Conservation (phyloP, 2,329 filamentous ascomycete genomes). For the Microsporum canis region DNA sequence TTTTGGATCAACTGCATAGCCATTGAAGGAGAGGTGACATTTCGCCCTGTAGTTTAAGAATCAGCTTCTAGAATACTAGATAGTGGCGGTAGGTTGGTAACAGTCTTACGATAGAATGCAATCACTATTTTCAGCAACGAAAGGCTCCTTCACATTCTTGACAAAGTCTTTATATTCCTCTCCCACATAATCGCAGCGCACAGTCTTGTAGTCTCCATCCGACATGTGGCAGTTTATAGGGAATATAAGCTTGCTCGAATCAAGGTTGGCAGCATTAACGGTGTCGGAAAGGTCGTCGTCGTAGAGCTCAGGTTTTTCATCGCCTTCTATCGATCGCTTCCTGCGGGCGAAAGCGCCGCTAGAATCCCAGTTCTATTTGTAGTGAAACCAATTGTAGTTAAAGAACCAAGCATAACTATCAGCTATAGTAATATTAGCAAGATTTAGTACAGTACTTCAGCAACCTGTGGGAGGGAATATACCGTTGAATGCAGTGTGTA, state of each 20-base stretch:
- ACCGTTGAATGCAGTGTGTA: background rate
- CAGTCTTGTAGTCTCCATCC: background rate
- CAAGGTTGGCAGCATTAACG: background rate
- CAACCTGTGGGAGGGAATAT: background rate
- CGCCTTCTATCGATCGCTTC: background rate
- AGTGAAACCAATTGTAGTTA: constrained; percentile 6
- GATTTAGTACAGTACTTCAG: background rate
- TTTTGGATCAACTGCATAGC: background rate
- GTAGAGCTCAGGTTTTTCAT: background rate
- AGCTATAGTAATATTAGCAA: background rate
- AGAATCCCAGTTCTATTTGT: constrained; percentile 5
- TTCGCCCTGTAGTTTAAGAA: background rate
- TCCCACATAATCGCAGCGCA: constrained; percentile 2
- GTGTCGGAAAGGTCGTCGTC: background rate
- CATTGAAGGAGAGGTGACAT: background rate
- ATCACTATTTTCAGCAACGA: constrained; percentile 1
- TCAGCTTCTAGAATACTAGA: background rate
- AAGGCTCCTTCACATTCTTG: background rate
- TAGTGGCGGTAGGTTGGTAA: background rate
- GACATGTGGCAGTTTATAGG: constrained; percentile 1
- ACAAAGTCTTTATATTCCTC: constrained; percentile 6
- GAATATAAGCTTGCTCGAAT: background rate
- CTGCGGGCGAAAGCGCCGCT: constrained; percentile 3
- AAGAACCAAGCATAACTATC: constrained; percentile 10
- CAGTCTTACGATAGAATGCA: constrained; percentile 6